Conservation (phyloP, 768 basidiomycete species). For the Sporobolomyces roseus region DNA sequence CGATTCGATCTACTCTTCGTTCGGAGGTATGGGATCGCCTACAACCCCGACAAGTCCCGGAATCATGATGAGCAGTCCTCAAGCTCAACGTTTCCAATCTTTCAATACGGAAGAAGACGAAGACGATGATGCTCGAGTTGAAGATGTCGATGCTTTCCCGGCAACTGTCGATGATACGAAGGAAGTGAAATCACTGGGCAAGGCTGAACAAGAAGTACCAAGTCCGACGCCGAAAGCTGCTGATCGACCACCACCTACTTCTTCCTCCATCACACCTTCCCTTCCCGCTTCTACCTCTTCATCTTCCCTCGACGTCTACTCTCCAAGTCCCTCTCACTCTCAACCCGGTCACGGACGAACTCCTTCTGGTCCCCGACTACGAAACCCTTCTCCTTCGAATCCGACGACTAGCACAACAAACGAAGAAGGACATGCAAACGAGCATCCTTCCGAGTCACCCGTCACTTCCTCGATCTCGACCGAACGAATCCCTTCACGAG, state of each 20-base stretch:
- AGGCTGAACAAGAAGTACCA: too few species aligned
- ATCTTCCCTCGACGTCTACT: conserved; percentile 8
- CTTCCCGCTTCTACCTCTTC: conserved; percentile 3
- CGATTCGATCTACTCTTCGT: conserved; percentile 32
- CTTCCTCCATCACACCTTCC: neutral
- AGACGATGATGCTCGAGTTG: conserved; percentile 31
- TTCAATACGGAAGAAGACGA: conserved; percentile 18
- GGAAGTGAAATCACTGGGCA: neutral
- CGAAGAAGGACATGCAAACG: conserved; percentile 20
- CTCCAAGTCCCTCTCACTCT: neutral
- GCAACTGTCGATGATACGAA: neutral
- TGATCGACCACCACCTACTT: neutral
- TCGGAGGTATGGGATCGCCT: conserved; percentile 14
- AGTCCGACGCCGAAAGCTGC: neutral
- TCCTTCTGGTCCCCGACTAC: conserved; percentile 22
- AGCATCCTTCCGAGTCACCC: neutral
- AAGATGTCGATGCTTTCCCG: conserved; percentile 30
- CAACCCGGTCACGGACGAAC: conserved; percentile 10
- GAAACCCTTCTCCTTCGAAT: conserved; percentile 27
- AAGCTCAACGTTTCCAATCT: conserved; percentile 4
- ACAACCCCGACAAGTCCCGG: conserved; percentile 29
- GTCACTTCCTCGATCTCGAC: neutral
- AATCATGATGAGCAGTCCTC: conserved; percentile 15
- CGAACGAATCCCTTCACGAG: conserved; percentile 12
- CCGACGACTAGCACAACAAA: conserved; percentile 14